These are phyloP conservation scores for Citrus australasica DNA, from an alignment of 345 rosid species.

Conservation along the genomic window DNA sequence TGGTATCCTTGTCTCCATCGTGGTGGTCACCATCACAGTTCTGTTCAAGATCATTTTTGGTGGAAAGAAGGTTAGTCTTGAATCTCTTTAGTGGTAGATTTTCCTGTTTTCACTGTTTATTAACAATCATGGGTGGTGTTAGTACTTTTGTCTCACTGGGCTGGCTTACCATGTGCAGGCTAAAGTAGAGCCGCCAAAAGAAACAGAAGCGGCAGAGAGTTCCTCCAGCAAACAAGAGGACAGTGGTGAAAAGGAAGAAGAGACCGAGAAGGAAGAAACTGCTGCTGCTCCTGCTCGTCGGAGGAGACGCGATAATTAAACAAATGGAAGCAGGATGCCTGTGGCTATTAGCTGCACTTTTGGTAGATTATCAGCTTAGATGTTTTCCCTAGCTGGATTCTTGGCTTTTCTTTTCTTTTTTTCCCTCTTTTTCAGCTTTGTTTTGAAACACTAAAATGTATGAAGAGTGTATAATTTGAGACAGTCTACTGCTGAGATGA, in stretches of 20 bases:
- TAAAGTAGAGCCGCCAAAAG: constrained; percentile 36
- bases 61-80: constrained; percentile 56
- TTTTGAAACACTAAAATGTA: constrained; percentile 15
- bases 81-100: too few species aligned
- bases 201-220: constrained; percentile 40
- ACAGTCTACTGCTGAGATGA: constrained; percentile 10
- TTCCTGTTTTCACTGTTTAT: background rate
- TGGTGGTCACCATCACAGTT: constrained; percentile 26
- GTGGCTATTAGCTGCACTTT: constrained; percentile 15
- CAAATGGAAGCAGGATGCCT: background rate
- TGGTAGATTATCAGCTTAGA: constrained; percentile 26
- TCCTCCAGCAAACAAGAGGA: constrained; percentile 36
- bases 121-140: background rate
- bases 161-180: constrained; percentile 22
- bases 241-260: constrained; percentile 37
- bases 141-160: too few species aligned
- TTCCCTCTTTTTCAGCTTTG: background rate
- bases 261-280: constrained; percentile 41
- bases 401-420: background rate
- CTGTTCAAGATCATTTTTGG: constrained; percentile 41
- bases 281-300: constrained; percentile 43
- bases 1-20: constrained; percentile 31
- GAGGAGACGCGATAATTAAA: constrained; percentile 59
- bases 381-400: constrained; percentile 22
- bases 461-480: constrained; percentile 33